A percentile compares a stretch with the other conserved stretches of the same genome.
These are phyloP conservation scores for Dissophora ornata DNA, from an alignment of 192 early-diverging fungal species.

Conservation along the genomic window DNA sequence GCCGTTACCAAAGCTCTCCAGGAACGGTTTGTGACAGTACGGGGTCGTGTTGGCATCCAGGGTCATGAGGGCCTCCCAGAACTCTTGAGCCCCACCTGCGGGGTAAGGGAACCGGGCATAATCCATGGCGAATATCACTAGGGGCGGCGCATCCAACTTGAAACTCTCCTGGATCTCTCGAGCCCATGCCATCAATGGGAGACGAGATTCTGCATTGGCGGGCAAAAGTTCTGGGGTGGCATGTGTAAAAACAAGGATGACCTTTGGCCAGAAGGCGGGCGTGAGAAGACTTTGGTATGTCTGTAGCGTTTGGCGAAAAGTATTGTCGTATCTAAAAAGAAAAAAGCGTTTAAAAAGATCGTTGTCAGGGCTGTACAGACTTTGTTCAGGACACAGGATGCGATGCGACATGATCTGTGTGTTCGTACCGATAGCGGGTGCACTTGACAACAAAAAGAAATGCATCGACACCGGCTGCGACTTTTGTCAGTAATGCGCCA, in stretches of 20 bases:
- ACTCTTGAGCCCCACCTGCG: slow-evolving; percentile 38
- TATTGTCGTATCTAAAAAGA: slow-evolving; percentile 45
- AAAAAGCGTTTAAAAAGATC: not conserved
- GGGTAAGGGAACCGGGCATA: slow-evolving; percentile 47
- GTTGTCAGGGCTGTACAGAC: too few relatives aligned
- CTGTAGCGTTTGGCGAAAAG: slow-evolving; percentile 40
- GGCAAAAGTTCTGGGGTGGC: slow-evolving; percentile 40
- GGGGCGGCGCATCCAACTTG: slow-evolving; percentile 30
- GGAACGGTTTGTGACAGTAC: slow-evolving; percentile 37
- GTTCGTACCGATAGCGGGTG: slow-evolving; percentile 54
- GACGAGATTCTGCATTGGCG: slow-evolving; percentile 15
- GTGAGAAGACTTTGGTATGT: slow-evolving; percentile 41
- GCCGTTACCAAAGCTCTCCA: slow-evolving; percentile 41
- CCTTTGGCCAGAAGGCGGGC: slow-evolving; percentile 49
- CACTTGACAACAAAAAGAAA: slow-evolving; percentile 58
- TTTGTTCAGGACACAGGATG: too few relatives aligned
- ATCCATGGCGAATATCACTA: slow-evolving; percentile 46
- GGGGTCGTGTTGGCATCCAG: slow-evolving; percentile 46
- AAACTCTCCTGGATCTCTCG: slow-evolving; percentile 49
- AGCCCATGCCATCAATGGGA: slow-evolving; percentile 32
- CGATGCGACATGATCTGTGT: too few relatives aligned
- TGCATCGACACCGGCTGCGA: slow-evolving; percentile 51
- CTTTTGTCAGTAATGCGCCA: slow-evolving; percentile 26
- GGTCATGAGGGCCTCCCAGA: slow-evolving; percentile 46
- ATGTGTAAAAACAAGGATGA: slow-evolving; percentile 48